Conservation (phyloP, 192 early-diverging fungal genomes). For the Backusella sp. region DNA sequence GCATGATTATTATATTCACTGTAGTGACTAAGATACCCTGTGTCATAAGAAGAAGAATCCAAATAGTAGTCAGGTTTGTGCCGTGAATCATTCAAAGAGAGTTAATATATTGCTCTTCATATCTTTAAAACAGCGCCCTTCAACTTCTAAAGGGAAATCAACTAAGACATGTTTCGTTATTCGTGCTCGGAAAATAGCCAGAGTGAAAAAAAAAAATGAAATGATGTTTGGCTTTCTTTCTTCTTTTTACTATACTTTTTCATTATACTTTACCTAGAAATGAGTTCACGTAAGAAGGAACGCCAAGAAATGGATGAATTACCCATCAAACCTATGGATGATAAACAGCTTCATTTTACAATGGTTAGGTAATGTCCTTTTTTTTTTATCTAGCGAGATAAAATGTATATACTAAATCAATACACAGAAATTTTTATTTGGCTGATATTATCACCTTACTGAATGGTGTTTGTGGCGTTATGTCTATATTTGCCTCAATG, state of each 20-base stretch:
- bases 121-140: not conserved
- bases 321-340: not conserved
- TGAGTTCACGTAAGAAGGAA: not conserved
- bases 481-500: slow-evolving; percentile 68
- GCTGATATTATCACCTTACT: slow-evolving; percentile 83
- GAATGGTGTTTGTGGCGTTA: slow-evolving; percentile 74
- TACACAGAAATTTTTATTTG: slow-evolving; percentile 60
- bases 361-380: slow-evolving; percentile 11
- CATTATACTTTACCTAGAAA: not conserved
- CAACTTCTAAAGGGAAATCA: not conserved
- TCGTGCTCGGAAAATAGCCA: not conserved
- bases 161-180: slow-evolving; percentile 2
- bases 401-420: not conserved
- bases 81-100: too few relatives aligned
- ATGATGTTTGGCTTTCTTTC: not conserved
- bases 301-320: not conserved
- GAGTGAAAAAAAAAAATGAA: not conserved
- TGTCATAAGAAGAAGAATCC: too few relatives aligned
- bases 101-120: not conserved
- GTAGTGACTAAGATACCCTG: too few relatives aligned
- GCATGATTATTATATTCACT: too few relatives aligned
- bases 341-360: slow-evolving; percentile 10
- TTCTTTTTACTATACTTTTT: not conserved
- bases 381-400: too few relatives aligned
- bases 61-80: too few relatives aligned